A percentile compares a stretch with the other conserved stretches of the same genome.
phyloP scores from a whole-genome alignment of 305 asterid genomes.

The Nicotiana rustica region DNA sequence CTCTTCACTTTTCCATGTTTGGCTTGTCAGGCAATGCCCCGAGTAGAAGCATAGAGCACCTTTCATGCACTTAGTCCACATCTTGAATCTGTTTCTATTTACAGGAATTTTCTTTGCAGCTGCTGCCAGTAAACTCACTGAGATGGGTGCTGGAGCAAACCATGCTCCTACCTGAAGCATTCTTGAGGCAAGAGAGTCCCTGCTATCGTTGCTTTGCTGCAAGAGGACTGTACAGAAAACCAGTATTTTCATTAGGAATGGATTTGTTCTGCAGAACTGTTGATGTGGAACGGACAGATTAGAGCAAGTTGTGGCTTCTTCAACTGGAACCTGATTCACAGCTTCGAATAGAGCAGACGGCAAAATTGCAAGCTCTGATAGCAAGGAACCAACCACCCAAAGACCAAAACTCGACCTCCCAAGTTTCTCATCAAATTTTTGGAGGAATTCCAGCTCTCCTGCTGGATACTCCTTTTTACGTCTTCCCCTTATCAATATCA shows the following conservation, averaged over 20 bases:
- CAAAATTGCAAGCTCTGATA: constrained; percentile 67
- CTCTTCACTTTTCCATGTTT: constrained; percentile 74
- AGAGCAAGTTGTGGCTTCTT: constrained; percentile 50
- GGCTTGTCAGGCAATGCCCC: constrained; percentile 56
- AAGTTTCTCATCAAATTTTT: constrained; percentile 67
- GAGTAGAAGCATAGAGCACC: constrained; percentile 58
- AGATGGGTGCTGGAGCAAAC: constrained; percentile 80
- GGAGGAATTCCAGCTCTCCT: constrained; percentile 63
- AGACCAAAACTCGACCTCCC: constrained; percentile 76
- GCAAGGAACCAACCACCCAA: constrained; percentile 69
- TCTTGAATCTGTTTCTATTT: constrained; percentile 52
- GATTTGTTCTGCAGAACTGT: constrained; percentile 64
- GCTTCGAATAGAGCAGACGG: constrained; percentile 80
- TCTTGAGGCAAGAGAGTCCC: constrained; percentile 57
- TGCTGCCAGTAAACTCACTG: constrained; percentile 64
- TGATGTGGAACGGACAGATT: constrained; percentile 56
- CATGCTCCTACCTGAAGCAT: constrained; percentile 88
- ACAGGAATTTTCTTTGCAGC: constrained; percentile 72
- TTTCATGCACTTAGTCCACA: constrained; percentile 62
- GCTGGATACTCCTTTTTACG: constrained; percentile 63
- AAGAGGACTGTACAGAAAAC: constrained; percentile 57
- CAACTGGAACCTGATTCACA: constrained; percentile 54
- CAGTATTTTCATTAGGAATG: constrained; percentile 66
- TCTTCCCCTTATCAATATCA: constrained; percentile 64
- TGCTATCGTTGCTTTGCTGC: constrained; percentile 55